These are phyloP conservation scores for Colletotrichum melonis DNA, from an alignment of 2,329 filamentous ascomycete genomes.

Conservation along the genomic window DNA sequence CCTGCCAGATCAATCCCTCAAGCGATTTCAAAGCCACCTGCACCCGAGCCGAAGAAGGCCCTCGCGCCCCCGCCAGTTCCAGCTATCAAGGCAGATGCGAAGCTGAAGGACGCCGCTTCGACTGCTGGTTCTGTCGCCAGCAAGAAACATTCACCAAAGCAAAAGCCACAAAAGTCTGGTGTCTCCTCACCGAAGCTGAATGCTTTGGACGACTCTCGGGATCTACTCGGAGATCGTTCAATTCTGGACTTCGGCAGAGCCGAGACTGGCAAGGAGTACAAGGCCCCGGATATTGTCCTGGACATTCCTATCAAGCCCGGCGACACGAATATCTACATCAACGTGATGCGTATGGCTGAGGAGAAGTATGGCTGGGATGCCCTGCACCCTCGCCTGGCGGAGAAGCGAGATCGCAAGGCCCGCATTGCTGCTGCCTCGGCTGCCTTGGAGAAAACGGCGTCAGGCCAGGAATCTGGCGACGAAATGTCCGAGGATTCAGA, in stretches of 20 bases:
- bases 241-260: conserved; percentile 72
- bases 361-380: conserved; percentile 96
- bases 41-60: conserved; percentile 52
- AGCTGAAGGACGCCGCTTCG: conserved; percentile 24
- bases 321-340: conserved; percentile 90
- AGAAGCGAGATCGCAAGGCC: conserved; percentile 86
- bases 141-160: conserved; percentile 60
- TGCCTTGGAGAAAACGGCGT: conserved; percentile 81
- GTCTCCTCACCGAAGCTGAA: conserved; percentile 63
- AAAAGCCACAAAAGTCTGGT: conserved; percentile 54
- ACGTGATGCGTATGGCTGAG: conserved; percentile 93
- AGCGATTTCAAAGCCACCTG: conserved; percentile 44
- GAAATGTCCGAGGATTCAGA: conserved; percentile 88
- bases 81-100: conserved; percentile 35
- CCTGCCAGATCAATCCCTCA: conserved; percentile 48
- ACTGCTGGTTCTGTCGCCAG: conserved; percentile 37
- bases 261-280: conserved; percentile 67
- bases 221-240: conserved; percentile 52
- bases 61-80: conserved; percentile 48
- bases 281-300: conserved; percentile 83
- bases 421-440: conserved; percentile 91
- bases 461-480: conserved; percentile 76
- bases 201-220: conserved; percentile 58
- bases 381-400: conserved; percentile 89
- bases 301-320: conserved; percentile 80